Base-by-base conservation (phyloP, 495 filamentous ascomycete genomes). In the Daldinia vernicosa region DNA sequence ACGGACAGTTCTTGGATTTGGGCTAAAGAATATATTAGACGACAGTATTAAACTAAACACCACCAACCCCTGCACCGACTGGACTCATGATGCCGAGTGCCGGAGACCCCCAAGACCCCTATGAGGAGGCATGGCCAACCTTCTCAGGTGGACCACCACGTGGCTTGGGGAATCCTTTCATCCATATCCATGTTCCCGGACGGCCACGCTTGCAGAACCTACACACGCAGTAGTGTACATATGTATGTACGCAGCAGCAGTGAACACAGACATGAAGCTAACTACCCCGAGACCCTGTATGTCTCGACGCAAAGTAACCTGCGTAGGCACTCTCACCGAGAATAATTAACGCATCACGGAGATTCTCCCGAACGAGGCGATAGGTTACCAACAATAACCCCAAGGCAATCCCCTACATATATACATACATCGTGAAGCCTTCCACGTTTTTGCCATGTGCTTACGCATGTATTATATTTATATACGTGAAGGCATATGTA, bases 241-340 rank as follows among this genome's bases (percentile, higher is more conserved):
- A 33, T n/a, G n/a, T n/a, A n/a, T n/a, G n/a, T n/a, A n/a, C n/a
- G n/a, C n/a, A n/a, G n/a, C n/a, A n/a, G n/a, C n/a, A n/a, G n/a
- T n/a, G n/a, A n/a, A n/a, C 4, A 30, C 6, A 15, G 50, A 30
- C 24, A 30, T 53, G 24, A 53, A 30, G 50, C 26, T 47, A 47
- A 12, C 19, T 19, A 24, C 8, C 8, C 43, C 4, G 19, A 19
- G 43, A 22, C 19, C 43, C 19, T 24, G 9, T 47, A 24, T 47
- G 50, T 30, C 50, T 53, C 11, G 26, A 53, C 26, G 50, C 50
- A 53, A 30, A 30, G 50, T n/a, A 53, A 53, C 50, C 50, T 53
- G 6, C 24, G 24, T 5, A 9, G 14, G 50, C 26, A 17, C 11
- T 30, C 24, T 30, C 50, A 53, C 50, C 27, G 50, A 53, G 43